phyloP scores from a whole-genome alignment of 2,329 filamentous ascomycete species.

The Clonostachys rosea region DNA sequence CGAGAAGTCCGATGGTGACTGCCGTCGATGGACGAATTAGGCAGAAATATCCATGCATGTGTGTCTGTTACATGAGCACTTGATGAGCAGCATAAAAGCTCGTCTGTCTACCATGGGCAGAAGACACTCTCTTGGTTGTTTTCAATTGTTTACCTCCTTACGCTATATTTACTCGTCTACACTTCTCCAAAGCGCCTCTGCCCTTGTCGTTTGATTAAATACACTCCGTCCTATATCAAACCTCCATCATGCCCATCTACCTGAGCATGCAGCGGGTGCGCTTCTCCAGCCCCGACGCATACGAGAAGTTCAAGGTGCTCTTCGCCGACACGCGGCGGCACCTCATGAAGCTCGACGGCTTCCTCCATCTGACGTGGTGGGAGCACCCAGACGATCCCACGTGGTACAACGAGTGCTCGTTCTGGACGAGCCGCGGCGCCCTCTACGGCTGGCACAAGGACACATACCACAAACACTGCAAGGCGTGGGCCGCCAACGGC shows the following conservation, averaged over 20 bases:
- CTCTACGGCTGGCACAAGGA: slow-evolving; percentile 10
- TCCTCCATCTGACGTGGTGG: slow-evolving; percentile 7
- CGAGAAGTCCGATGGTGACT: no score
- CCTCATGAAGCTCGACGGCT: slow-evolving; percentile 5
- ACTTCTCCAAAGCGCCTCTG: no score
- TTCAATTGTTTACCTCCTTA: no score
- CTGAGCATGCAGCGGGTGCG: slow-evolving; percentile 4
- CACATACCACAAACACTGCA: slow-evolving; percentile 10
- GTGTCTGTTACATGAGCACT: no score
- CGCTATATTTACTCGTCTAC: no score
- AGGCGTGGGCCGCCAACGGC: slow-evolving; percentile 7
- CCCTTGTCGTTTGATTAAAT: no score
- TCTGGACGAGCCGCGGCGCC: slow-evolving; percentile 8
- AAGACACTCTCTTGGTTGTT: no score
- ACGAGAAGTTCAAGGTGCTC: slow-evolving; percentile 8
- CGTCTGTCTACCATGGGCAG: no score
- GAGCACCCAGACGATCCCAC: slow-evolving; percentile 5
- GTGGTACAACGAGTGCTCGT: slow-evolving; percentile 10
- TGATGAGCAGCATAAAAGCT: no score
- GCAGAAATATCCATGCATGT: no score
- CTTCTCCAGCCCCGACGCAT: slow-evolving; percentile 7
- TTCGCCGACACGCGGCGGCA: slow-evolving; percentile 7
- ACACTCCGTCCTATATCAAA: no score
- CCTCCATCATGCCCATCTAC: slow-evolving; percentile 5
- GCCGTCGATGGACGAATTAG: no score